These are phyloP conservation scores for Stagonosporopsis cucurbitacearum DNA, from an alignment of 2,329 filamentous ascomycete genomes.

Conservation along the genomic window DNA sequence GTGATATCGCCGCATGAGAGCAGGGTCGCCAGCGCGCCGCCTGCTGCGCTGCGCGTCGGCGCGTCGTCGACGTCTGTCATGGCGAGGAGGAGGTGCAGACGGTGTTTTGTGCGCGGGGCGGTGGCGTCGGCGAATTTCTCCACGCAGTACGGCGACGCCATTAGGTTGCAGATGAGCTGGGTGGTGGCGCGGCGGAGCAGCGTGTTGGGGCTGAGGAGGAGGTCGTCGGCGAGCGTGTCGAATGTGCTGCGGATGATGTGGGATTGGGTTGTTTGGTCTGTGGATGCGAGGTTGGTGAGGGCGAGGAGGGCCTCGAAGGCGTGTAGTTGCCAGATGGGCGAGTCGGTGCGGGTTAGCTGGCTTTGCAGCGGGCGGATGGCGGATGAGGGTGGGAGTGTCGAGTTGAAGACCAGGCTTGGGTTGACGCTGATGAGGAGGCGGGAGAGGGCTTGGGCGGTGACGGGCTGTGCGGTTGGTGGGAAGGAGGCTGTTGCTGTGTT, in stretches of 20 bases:
- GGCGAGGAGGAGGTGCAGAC: constrained; percentile 84
- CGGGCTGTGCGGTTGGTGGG: constrained; percentile 50
- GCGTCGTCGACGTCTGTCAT: constrained; percentile 85
- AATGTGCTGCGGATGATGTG: constrained; percentile 77
- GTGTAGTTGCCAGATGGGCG: constrained; percentile 74
- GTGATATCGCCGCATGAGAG: constrained; percentile 75
- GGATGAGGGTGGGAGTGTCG: constrained; percentile 72
- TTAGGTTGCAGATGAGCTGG: constrained; percentile 91
- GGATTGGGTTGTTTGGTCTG: constrained; percentile 67
- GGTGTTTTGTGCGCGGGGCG: constrained; percentile 69
- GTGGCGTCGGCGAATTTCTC: constrained; percentile 72
- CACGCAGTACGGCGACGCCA: constrained; percentile 71
- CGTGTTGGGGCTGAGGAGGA: constrained; percentile 76
- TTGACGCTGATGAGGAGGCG: constrained; percentile 87
- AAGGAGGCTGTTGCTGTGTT: constrained; percentile 49
- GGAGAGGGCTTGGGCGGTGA: constrained; percentile 79
- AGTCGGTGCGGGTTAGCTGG: constrained; percentile 70
- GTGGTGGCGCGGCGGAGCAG: constrained; percentile 82
- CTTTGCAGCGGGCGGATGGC: constrained; percentile 83
- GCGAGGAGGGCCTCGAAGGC: constrained; percentile 91
- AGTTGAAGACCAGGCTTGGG: constrained; percentile 82
- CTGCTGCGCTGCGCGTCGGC: constrained; percentile 80
- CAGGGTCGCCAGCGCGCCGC: constrained; percentile 85
- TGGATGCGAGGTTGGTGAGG: constrained; percentile 88
- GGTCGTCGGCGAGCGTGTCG: constrained; percentile 75